Evolutionary conservation across 2,329 filamentous ascomycete genomes (phyloP), one percentile per base, ranked within the genome.

Genomic region (Juglanconis sp.): DNA sequence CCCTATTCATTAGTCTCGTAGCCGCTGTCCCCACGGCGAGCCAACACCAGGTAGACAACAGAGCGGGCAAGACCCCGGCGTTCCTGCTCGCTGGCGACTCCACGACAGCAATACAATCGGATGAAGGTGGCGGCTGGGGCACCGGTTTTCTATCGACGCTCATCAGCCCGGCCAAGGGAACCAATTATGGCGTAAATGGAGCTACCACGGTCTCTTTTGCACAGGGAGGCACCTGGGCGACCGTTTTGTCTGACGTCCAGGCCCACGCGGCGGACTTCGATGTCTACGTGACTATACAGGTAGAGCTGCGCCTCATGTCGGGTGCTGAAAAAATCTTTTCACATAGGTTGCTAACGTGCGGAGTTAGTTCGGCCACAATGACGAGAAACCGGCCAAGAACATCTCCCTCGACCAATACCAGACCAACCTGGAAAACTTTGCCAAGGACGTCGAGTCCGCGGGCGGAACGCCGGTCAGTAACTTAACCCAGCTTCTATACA

Each of bases 301-400:
- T 77, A 64, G 8, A 15, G 2, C 13, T 5, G n/a, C n/a, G 40
- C 40, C 11, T 24, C 17, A 24, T 24, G 17, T 24, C 17, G 17
- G 17, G 17, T 24, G 17, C 17, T 24, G 17, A 24, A 24, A 24
- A 2, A 24, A 24, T 24, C 17, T 24, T 24, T 24, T 24, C 17
- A 24, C 17, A 10, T 3, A 13, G 1, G 9, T 35, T 7, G 30
- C 55, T 57, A n/a, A 57, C 55, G 15, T 31, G 1, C 65, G 2
- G 40, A 9, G 40, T 5, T 65, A 87, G 76, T 87, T 87, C 62
- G 84, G 84, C 5, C 84, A 87, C 68, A 87, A 87, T 61, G 85
- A 87, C 68, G 84, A 81, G 66, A 87, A 85, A 64, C 60, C 74
- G 1, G 73, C 70, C 0, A 76, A 73, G 1, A 76, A 76, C 51